Conservation (phyloP, 257 asterid species). For the Knoxia roxburghii region DNA sequence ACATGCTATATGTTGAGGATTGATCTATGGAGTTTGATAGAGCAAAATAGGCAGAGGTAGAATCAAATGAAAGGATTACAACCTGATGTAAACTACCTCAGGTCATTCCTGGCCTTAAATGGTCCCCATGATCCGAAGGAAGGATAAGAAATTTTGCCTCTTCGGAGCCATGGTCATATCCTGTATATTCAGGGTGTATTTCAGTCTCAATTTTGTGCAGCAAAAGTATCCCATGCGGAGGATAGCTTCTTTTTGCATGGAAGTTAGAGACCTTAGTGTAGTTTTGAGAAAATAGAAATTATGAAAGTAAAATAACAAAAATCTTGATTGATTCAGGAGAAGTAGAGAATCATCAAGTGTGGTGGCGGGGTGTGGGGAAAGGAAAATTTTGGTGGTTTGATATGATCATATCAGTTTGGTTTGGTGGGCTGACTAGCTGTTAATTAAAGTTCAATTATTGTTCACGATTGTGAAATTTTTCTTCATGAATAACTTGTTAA, state of each 20-base stretch:
- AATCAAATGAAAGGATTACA: background rate
- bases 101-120: background rate
- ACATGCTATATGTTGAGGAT: slow-evolving; percentile 6
- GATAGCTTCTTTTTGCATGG: slow-evolving; percentile 12
- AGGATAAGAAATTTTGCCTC: slow-evolving; percentile 4
- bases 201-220: slow-evolving; percentile 30
- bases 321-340: background rate
- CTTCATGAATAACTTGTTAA: slow-evolving; percentile 9
- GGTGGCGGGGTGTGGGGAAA: too few relatives aligned
- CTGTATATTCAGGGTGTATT: slow-evolving; percentile 8
- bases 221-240: slow-evolving; percentile 5
- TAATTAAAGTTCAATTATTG: background rate
- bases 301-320: slow-evolving; percentile 3
- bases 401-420: too few relatives aligned
- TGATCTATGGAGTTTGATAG: background rate
- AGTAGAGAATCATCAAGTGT: too few relatives aligned
- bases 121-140: background rate
- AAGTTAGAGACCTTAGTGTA: slow-evolving; percentile 9
- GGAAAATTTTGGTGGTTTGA: too few relatives aligned
- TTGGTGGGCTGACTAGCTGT: too few relatives aligned
- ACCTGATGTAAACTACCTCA: slow-evolving; percentile 8
- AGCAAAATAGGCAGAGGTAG: slow-evolving; percentile 3
- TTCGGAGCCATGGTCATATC: background rate
- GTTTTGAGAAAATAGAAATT: slow-evolving; percentile 16
- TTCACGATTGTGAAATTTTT: slow-evolving; percentile 2